Evolutionary conservation across 2,329 filamentous ascomycete genomes (phyloP), one percentile per base, ranked within the genome.

Genomic region (Epichloe coenophiala): DNA sequence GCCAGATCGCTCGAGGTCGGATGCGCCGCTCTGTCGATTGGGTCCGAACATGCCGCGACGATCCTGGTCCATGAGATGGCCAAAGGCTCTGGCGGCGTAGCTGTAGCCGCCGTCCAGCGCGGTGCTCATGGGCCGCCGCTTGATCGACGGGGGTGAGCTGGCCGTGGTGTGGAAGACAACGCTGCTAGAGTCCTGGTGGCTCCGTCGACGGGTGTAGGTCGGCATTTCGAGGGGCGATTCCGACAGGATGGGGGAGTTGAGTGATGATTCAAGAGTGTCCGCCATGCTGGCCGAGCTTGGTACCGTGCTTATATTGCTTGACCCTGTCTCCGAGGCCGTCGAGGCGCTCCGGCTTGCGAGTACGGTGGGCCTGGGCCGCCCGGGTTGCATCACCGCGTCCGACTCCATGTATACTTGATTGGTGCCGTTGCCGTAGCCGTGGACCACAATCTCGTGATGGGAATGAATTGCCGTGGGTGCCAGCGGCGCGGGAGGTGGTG

Each of bases 351-450:
- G 53, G 27, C 49, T 55, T 2, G 58, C 57, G 52, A 56, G 56
- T 12, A 51, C 50, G 11, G 51, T n/a, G 7, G 51, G 50, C 13
- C 54, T n/a, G 7, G 51, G 50, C 13, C 54, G 53, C 21, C 50
- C 45, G 46, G 33, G 40, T 31, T 48, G 49, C 8, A 42, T 19
- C 12, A 44, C 45, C 0, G 56, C 50, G 13, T 35, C 19, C 11
- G 51, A 36, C 4, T 60, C 60, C 5, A 64, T 42, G 21, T 54
- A 63, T 4, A 69, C 67, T 2, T 63, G 56, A 37, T 74, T 73
- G 2, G 70, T 75, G 1, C 74, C 74, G 46, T 78, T 78, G 9
- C 75, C 76, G 52, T 79, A 78, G 1, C 74, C 73, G 4, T 71
- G 67, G 6, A 78, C 68, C 0, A 77, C 63, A 31, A 78, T 77